A percentile compares a stretch with the other conserved stretches of the same genome.
These are phyloP conservation scores for Cordyceps tenuipes DNA, from an alignment of 2,329 filamentous ascomycete species.

Conservation along the genomic window DNA sequence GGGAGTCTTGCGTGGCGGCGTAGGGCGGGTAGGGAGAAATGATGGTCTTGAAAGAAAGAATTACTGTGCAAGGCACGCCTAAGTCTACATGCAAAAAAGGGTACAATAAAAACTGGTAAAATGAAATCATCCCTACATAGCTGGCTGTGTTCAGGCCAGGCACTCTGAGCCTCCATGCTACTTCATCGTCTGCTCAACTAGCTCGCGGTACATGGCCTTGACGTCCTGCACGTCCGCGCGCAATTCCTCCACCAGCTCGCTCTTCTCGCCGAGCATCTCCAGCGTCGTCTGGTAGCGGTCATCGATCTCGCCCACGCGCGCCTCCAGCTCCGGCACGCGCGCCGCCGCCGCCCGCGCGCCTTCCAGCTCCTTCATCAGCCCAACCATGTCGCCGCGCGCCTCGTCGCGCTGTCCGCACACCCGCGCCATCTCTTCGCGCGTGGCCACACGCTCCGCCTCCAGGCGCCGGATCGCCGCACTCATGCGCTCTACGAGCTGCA, in stretches of 20 bases:
- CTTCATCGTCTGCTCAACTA: constrained; percentile 77
- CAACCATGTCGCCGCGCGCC: constrained; percentile 82
- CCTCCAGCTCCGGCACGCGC: constrained; percentile 57
- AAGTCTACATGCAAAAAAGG: background rate
- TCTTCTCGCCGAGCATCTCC: constrained; percentile 95
- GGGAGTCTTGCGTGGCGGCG: too few species aligned
- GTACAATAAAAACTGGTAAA: background rate
- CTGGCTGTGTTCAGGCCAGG: background rate
- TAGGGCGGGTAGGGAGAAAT: constrained; percentile 7
- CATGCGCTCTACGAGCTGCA: constrained; percentile 94
- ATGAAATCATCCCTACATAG: too few species aligned
- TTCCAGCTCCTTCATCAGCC: constrained; percentile 80
- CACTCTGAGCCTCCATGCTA: constrained; percentile 21
- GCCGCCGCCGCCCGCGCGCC: constrained; percentile 52
- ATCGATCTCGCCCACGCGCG: constrained; percentile 59
- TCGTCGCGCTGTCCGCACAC: constrained; percentile 84
- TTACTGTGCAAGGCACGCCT: background rate
- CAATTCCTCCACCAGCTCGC: constrained; percentile 87
- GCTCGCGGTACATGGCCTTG: constrained; percentile 91
- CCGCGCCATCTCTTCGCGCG: constrained; percentile 75
- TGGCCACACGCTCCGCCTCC: constrained; percentile 83
- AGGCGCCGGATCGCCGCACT: constrained; percentile 84
- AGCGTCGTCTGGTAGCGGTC: constrained; percentile 81
- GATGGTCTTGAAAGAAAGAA: background rate
- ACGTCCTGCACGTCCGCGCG: constrained; percentile 82